A percentile compares a stretch with the other conserved stretches of the same genome.
Evolutionary conservation across 2,329 filamentous ascomycete genomes (phyloP).

Genomic region (Beauveria australis): DNA sequence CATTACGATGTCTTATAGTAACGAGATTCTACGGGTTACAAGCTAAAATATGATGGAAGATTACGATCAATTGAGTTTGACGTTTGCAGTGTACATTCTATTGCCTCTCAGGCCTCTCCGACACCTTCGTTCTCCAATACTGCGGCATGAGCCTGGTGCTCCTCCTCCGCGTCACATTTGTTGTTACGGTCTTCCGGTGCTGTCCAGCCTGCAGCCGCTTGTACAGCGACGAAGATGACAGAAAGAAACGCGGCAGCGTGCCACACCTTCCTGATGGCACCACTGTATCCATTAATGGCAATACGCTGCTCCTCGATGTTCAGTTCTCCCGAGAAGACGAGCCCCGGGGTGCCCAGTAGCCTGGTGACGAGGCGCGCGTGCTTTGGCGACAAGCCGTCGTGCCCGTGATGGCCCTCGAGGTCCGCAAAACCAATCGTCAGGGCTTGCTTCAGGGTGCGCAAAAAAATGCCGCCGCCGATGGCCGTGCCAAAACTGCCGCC

Average conservation of each 20-base stretch:
- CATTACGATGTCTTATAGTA: too few relatives aligned
- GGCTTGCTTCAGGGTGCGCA: slow-evolving; percentile 46
- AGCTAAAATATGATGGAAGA: too few relatives aligned
- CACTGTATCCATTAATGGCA: slow-evolving; percentile 40
- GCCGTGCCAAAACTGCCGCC: slow-evolving; percentile 74
- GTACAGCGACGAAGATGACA: slow-evolving; percentile 35
- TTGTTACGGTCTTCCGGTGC: slow-evolving; percentile 48
- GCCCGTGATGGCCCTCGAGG: slow-evolving; percentile 31
- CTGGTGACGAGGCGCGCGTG: slow-evolving; percentile 34
- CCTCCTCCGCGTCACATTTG: slow-evolving; percentile 28
- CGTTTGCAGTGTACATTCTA: background rate
- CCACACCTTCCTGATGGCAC: slow-evolving; percentile 38
- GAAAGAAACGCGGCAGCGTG: slow-evolving; percentile 36
- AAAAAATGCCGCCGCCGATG: slow-evolving; percentile 70
- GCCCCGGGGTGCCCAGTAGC: slow-evolving; percentile 42
- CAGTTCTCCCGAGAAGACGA: slow-evolving; percentile 38
- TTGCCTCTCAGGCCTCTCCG: slow-evolving; percentile 19
- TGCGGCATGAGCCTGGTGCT: slow-evolving; percentile 18
- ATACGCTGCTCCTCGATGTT: slow-evolving; percentile 32
- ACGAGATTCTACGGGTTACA: too few relatives aligned
- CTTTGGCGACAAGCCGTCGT: slow-evolving; percentile 21
- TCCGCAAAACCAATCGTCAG: slow-evolving; percentile 49
- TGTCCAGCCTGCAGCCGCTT: slow-evolving; percentile 45
- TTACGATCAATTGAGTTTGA: background rate
- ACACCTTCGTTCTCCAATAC: slow-evolving; percentile 23